A percentile compares a stretch with the other conserved stretches of the same genome.
These are phyloP conservation scores for Aspergillus pseudoviridinutans DNA, from an alignment of 2,329 filamentous ascomycete species.

Conservation along the genomic window DNA sequence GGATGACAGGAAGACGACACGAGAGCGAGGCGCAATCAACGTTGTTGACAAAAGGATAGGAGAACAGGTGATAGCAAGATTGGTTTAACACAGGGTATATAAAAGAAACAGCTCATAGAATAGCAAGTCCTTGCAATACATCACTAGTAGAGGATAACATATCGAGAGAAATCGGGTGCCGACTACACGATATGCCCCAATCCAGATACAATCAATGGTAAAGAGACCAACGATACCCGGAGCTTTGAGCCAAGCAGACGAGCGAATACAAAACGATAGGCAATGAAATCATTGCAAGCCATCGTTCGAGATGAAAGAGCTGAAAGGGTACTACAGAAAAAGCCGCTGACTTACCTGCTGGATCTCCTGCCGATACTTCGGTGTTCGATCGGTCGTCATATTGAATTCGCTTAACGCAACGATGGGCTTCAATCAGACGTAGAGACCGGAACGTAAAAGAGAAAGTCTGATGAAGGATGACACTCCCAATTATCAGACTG, in stretches of 20 bases:
- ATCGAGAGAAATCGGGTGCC: background rate
- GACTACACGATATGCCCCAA: background rate
- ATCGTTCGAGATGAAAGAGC: background rate
- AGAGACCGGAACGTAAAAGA: background rate
- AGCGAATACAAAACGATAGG: background rate
- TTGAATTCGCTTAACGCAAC: constrained; percentile 24
- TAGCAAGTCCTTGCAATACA: background rate
- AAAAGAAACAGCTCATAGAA: background rate
- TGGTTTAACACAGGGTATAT: background rate
- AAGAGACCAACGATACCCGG: background rate
- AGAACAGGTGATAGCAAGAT: background rate
- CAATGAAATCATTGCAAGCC: background rate
- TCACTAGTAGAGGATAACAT: background rate
- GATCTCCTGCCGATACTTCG: constrained; percentile 97
- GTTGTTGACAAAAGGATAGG: background rate
- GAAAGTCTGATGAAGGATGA: background rate
- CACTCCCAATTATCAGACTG: background rate
- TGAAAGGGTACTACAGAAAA: background rate
- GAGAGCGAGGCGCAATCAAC: background rate
- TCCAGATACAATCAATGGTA: no score
- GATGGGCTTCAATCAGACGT: constrained; percentile 7
- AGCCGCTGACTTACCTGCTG: constrained; percentile 68
- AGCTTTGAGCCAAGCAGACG: background rate
- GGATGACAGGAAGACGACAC: background rate
- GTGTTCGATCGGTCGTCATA: constrained; percentile 67